Percentiles rank a stretch among this genome's conserved stretches.
These are phyloP conservation scores for Didymella segeticola DNA, from an alignment of 2,329 filamentous ascomycete genomes.

Conservation along the genomic window DNA sequence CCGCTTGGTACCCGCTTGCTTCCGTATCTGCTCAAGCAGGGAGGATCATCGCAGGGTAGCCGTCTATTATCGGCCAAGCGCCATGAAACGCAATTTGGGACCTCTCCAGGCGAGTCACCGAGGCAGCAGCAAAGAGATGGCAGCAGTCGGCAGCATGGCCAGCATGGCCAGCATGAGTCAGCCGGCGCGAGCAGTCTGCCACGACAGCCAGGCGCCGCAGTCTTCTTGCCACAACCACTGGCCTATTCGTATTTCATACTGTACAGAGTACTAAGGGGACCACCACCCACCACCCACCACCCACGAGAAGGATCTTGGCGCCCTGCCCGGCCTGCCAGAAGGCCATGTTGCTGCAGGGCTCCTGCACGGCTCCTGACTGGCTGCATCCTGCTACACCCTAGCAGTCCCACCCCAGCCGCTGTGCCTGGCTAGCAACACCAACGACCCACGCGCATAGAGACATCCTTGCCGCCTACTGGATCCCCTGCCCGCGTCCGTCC, in stretches of 20 bases:
- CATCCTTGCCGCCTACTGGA: slow-evolving; percentile 33
- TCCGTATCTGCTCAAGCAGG: slow-evolving; percentile 31
- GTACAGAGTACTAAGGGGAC: too few relatives aligned
- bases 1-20: slow-evolving; percentile 37
- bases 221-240: slow-evolving; percentile 2
- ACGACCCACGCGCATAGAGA: slow-evolving; percentile 4
- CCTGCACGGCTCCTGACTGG: slow-evolving; percentile 39
- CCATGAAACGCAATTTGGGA: slow-evolving; percentile 42
- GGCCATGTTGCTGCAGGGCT: slow-evolving; percentile 15
- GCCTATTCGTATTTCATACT: slow-evolving; percentile 10
- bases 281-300: slow-evolving; percentile 22
- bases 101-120: slow-evolving; percentile 20
- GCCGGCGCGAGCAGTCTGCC: neutral
- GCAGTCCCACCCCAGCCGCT: slow-evolving; percentile 23
- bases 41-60: slow-evolving; percentile 43
- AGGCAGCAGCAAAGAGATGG: slow-evolving; percentile 21
- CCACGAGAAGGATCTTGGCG: slow-evolving; percentile 64
- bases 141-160: neutral
- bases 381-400: slow-evolving; percentile 12
- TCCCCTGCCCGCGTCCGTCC: slow-evolving; percentile 32
- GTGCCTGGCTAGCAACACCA: slow-evolving; percentile 32
- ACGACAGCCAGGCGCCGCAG: neutral
- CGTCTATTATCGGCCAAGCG: slow-evolving; percentile 41
- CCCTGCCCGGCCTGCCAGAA: slow-evolving; percentile 25
- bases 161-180: slow-evolving; percentile 4